These are phyloP conservation scores for Schoenoplectus triqueter DNA, from an alignment of 202 grass and related monocot species.

Conservation along the genomic window DNA sequence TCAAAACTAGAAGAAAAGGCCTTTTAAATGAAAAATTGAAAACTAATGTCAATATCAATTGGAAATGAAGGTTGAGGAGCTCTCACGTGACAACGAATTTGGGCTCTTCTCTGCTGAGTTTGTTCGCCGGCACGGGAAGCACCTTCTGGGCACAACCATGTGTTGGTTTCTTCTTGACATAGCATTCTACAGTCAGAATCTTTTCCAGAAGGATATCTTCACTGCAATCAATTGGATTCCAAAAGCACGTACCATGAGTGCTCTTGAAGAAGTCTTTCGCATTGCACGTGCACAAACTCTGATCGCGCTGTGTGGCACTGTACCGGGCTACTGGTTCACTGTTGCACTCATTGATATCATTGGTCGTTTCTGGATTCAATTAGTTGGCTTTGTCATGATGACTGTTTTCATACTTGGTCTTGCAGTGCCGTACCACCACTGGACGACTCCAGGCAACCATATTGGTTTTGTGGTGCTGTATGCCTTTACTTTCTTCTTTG, in stretches of 20 bases:
- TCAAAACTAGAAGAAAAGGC: background rate
- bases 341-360: slow-evolving; percentile 59
- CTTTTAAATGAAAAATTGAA: slow-evolving; percentile 25
- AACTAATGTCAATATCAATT: background rate
- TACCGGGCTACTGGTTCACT: slow-evolving; percentile 82
- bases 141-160: slow-evolving; percentile 58
- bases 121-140: slow-evolving; percentile 45
- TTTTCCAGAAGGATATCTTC: slow-evolving; percentile 73
- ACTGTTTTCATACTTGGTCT: slow-evolving; percentile 52
- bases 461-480: slow-evolving; percentile 53
- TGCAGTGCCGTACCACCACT: slow-evolving; percentile 59
- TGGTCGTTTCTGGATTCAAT: slow-evolving; percentile 54
- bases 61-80: slow-evolving; percentile 13
- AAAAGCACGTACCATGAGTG: slow-evolving; percentile 50
- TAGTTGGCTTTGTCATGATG: slow-evolving; percentile 58
- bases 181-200: slow-evolving; percentile 66
- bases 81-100: background rate
- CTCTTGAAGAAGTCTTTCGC: slow-evolving; percentile 53
- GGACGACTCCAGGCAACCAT: slow-evolving; percentile 57
- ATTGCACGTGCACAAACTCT: slow-evolving; percentile 59
- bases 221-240: slow-evolving; percentile 53
- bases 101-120: slow-evolving; percentile 52
- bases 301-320: slow-evolving; percentile 63
- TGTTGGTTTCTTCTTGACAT: slow-evolving; percentile 82
- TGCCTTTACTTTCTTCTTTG: slow-evolving; percentile 61